phyloP scores from a whole-genome alignment of 805 yeast genomes.

The Hanseniaspora thailandica region DNA sequence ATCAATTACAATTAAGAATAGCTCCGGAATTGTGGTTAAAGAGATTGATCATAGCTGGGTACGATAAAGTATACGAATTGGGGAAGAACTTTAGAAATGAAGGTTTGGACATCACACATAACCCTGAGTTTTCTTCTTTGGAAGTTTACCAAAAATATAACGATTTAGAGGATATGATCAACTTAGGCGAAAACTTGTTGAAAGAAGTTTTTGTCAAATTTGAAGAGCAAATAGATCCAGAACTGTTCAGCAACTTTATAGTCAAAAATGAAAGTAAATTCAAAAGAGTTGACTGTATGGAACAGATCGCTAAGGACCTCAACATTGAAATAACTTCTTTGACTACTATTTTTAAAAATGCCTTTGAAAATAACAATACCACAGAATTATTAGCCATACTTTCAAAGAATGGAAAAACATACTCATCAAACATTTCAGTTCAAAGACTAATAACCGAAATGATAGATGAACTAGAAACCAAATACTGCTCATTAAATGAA shows the following conservation, averaged over 20 bases:
- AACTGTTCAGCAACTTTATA: constrained; percentile 16
- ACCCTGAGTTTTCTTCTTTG: constrained; percentile 85
- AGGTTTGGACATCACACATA: constrained; percentile 84
- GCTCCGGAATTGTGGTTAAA: constrained; percentile 96
- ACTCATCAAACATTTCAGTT: constrained; percentile 45
- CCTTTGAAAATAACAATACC: constrained; percentile 5
- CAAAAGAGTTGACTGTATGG: constrained; percentile 26
- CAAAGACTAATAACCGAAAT: constrained; percentile 34
- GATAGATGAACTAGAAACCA: constrained; percentile 51
- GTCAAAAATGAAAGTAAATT: constrained; percentile 22
- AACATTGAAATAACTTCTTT: constrained; percentile 24
- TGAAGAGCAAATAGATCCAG: constrained; percentile 6
- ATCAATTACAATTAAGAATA: constrained; percentile 54
- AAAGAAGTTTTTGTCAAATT: constrained; percentile 30
- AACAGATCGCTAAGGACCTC: constrained; percentile 23
- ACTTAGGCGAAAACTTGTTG: constrained; percentile 49
- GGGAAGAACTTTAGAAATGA: constrained; percentile 84
- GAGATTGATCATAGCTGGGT: constrained; percentile 67
- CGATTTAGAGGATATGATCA: constrained; percentile 53
- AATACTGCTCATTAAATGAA: constrained; percentile 31
- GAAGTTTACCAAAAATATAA: constrained; percentile 76
- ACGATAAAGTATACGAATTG: constrained; percentile 76
- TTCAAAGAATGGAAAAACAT: constrained; percentile 28
- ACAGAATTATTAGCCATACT: constrained; percentile 1
- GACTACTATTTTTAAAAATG: not conserved